Evolutionary conservation across 495 filamentous ascomycete genomes (phyloP), one percentile per base, ranked within the genome.

Genomic region (Bathelium albidoporum): DNA sequence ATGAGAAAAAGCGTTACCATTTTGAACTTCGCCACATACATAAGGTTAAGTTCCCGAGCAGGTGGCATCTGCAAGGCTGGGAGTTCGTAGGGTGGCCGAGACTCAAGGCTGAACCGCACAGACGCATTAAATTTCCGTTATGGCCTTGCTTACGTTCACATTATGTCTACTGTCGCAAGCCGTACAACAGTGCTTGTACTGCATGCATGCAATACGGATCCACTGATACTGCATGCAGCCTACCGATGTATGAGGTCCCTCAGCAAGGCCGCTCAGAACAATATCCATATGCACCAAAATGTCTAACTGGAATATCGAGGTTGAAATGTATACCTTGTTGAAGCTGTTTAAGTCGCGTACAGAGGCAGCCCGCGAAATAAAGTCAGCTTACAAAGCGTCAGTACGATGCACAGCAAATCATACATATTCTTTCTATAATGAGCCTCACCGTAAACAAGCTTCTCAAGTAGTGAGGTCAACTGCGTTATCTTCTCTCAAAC

Each of bases 21-120:
- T 24, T 55, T 55, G 49, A 55, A 29, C 22, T 55, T 55, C 49
- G 9, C 49, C 10, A 55, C 49, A 20, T 7, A 55, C 5, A 24
- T 26, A 29, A 55, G 49, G 49, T 24, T 29, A 24, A 55, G 24
- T 55, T 55, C 1, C 24, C 49, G 24, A 55, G 49, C 24, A 29
- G 24, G 49, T 29, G 1, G 24, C 49, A 29, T 55, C 49, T 55
- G 49, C 49, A 55, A 55, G 49, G 49, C 49, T 55, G 24, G 24
- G 24, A 55, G 7, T 55, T 55, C 49, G 49, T 29, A 55, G 49
- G 22, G 29, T 24, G 24, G 49, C 44, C 49, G 49, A 55, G 5
- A 28, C 20, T 55, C 49, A 55, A 55, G 49, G 49, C 49, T 28
- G 49, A 55, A 26, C 29, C 49, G 24, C 49, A 55, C 49, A 55